These are phyloP conservation scores for Cadophora malorum DNA, from an alignment of 2,329 filamentous ascomycete species.

Conservation along the genomic window DNA sequence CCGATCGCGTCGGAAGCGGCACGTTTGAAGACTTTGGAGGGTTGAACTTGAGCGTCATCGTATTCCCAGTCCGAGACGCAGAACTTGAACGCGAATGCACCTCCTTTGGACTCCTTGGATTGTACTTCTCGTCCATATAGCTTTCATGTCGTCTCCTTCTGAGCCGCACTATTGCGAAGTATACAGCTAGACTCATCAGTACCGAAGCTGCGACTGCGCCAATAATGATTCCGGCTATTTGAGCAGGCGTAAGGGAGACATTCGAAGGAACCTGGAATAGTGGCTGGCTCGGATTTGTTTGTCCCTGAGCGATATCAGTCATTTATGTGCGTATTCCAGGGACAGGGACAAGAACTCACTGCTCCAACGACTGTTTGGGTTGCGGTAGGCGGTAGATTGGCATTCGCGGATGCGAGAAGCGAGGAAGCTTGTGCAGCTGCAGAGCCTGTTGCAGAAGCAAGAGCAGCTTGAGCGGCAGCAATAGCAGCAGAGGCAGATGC, in stretches of 20 bases:
- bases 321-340: background rate
- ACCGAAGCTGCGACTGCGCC: slow-evolving; percentile 20
- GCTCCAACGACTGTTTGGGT: background rate
- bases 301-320: background rate
- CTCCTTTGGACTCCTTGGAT: slow-evolving; percentile 26
- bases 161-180: slow-evolving; percentile 23
- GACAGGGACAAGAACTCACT: background rate
- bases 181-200: slow-evolving; percentile 19
- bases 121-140: slow-evolving; percentile 30
- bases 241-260: slow-evolving; percentile 24
- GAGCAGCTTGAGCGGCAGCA: slow-evolving; percentile 29
- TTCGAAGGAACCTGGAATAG: background rate
- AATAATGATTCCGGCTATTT: slow-evolving; percentile 26
- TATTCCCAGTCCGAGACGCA: slow-evolving; percentile 27
- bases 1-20: slow-evolving; percentile 19
- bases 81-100: slow-evolving; percentile 29
- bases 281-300: background rate
- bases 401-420: slow-evolving; percentile 28
- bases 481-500: slow-evolving; percentile 31
- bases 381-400: background rate
- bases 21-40: slow-evolving; percentile 29
- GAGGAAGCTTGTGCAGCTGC: slow-evolving; percentile 29
- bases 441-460: slow-evolving; percentile 30
- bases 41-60: slow-evolving; percentile 30
- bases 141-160: slow-evolving; percentile 26